These are phyloP conservation scores for Pleomassaria siparia DNA, from an alignment of 2,329 filamentous ascomycete species.

Conservation along the genomic window DNA sequence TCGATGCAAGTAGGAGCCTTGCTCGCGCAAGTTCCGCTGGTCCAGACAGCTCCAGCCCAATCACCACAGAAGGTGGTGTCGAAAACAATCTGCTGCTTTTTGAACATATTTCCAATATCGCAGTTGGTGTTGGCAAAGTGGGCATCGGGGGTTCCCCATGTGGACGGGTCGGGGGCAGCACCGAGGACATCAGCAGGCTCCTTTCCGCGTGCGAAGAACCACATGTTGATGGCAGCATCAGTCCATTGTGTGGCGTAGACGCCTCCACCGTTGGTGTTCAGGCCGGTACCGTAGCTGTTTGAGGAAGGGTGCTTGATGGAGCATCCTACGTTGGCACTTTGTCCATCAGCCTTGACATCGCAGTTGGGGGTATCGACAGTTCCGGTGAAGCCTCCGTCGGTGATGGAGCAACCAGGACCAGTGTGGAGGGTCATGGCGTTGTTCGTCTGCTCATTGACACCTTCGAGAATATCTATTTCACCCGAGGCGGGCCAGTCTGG, in stretches of 20 bases:
- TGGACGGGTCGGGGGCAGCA: conserved; percentile 62
- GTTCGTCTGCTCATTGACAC: conserved; percentile 45
- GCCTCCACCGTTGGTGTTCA: conserved; percentile 53
- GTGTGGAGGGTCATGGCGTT: conserved; percentile 55
- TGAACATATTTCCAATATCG: conserved; percentile 70
- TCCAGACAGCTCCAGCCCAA: conserved; percentile 78
- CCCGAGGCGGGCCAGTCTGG: conserved; percentile 34
- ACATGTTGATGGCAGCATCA: conserved; percentile 69
- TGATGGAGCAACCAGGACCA: conserved; percentile 46
- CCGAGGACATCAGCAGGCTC: conserved; percentile 66
- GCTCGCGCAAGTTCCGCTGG: conserved; percentile 59
- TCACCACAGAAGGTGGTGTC: conserved; percentile 85
- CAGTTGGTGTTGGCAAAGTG: conserved; percentile 67
- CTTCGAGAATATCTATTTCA: conserved; percentile 55
- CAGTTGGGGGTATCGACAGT: conserved; percentile 52
- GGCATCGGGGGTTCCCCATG: conserved; percentile 71
- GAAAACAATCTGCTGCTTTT: conserved; percentile 73
- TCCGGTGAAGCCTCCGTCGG: conserved; percentile 51
- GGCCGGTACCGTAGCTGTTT: conserved; percentile 52
- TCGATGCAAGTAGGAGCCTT: conserved; percentile 67
- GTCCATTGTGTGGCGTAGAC: conserved; percentile 65
- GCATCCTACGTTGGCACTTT: conserved; percentile 46
- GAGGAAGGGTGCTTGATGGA: conserved; percentile 44
- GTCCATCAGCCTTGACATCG: conserved; percentile 46
- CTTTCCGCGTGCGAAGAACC: conserved; percentile 73